Conservation (phyloP, 805 yeast genomes). For the Ogataea minuta region DNA sequence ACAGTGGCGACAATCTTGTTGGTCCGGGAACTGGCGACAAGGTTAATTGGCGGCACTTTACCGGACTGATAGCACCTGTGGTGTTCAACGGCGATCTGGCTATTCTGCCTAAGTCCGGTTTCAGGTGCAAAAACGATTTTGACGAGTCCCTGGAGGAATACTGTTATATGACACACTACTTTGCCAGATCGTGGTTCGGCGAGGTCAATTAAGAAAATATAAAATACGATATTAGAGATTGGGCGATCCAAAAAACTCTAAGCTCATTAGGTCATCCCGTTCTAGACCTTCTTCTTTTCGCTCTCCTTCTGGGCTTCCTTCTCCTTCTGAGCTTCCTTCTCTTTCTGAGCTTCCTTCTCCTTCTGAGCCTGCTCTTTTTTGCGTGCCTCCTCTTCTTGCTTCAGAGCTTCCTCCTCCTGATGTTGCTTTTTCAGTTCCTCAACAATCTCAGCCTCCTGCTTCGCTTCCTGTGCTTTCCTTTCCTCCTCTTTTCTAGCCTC, state of each 20-base stretch:
- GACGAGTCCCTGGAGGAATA: slow-evolving; percentile 29
- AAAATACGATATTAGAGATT: slow-evolving; percentile 16
- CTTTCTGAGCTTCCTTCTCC: slow-evolving; percentile 3
- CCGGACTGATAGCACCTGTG: slow-evolving; percentile 22
- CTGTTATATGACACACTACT: slow-evolving; percentile 22
- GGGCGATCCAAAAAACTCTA: slow-evolving; percentile 48
- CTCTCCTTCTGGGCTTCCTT: no score
- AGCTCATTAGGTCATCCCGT: no score
- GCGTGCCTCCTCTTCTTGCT: no score
- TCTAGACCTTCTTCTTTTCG: no score
- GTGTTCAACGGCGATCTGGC: slow-evolving; percentile 22
- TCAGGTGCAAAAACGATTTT: slow-evolving; percentile 16
- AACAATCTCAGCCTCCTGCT: no score
- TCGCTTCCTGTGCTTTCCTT: slow-evolving; percentile 3
- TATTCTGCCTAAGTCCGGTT: slow-evolving; percentile 19
- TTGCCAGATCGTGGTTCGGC: slow-evolving; percentile 22
- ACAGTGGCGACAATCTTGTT: slow-evolving; percentile 9
- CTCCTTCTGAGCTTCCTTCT: slow-evolving; percentile 5
- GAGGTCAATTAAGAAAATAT: no score
- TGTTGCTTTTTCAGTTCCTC: no score
- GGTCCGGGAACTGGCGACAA: slow-evolving; percentile 19
- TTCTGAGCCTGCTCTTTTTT: slow-evolving; percentile 4
- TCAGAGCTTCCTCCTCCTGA: no score
- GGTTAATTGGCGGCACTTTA: slow-evolving; percentile 22
- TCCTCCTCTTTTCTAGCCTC: slow-evolving; percentile 6